Percentiles rank a stretch among this genome's conserved stretches.
phyloP scores from a whole-genome alignment of 1,139 yeast genomes.

The Chernovozyma aurita region DNA sequence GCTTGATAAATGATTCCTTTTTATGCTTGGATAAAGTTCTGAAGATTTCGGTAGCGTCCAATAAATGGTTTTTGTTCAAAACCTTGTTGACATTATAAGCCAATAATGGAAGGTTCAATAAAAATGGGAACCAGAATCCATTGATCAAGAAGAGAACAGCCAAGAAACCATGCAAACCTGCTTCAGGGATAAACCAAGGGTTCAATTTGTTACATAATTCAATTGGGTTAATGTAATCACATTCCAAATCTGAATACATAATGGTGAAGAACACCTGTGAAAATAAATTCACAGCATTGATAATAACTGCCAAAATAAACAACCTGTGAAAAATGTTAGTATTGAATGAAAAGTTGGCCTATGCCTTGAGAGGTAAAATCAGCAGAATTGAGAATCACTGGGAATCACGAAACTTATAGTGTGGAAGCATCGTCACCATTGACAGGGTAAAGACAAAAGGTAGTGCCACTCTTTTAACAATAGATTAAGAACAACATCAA shows the following conservation, averaged over 20 bases:
- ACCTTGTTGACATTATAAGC: constrained; percentile 78
- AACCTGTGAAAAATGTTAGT: constrained; percentile 35
- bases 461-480: no score
- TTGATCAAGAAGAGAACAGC: constrained; percentile 71
- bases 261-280: constrained; percentile 90
- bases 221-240: constrained; percentile 94
- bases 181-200: constrained; percentile 88
- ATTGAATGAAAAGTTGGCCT: no score
- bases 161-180: constrained; percentile 72
- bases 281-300: constrained; percentile 83
- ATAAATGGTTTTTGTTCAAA: constrained; percentile 71
- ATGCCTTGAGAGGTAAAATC: neutral
- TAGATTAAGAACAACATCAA: no score
- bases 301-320: constrained; percentile 78
- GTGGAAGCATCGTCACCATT: no score
- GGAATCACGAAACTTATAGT: no score
- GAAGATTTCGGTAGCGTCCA: constrained; percentile 98
- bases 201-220: constrained; percentile 92
- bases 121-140: constrained; percentile 91
- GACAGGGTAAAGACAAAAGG: no score
- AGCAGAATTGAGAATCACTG: no score
- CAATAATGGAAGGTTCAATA: constrained; percentile 79
- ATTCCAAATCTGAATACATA: constrained; percentile 89
- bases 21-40: constrained; percentile 91
- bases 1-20: constrained; percentile 84